These are phyloP conservation scores for Sporothrix luriei DNA, from an alignment of 2,329 filamentous ascomycete species.

Conservation along the genomic window DNA sequence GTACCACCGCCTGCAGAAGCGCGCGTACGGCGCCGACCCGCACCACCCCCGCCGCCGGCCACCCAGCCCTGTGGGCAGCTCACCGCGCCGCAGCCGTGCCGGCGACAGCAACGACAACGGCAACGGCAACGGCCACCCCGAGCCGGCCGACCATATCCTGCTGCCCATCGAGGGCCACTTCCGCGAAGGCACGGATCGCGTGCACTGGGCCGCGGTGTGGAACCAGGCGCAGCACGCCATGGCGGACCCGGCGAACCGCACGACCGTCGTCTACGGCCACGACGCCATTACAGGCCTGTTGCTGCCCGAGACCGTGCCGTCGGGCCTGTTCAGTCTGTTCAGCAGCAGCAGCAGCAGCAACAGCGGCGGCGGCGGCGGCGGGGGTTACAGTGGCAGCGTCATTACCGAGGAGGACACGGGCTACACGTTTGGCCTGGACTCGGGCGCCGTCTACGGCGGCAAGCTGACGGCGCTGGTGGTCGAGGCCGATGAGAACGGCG, in stretches of 20 bases:
- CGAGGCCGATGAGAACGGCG: slow-evolving; percentile 49
- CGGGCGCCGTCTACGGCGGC: slow-evolving; percentile 75
- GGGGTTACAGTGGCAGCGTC: slow-evolving; percentile 40
- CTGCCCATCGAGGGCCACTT: slow-evolving; percentile 48
- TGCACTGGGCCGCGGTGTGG: slow-evolving; percentile 68
- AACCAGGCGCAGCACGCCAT: slow-evolving; percentile 52
- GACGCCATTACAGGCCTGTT: slow-evolving; percentile 73
- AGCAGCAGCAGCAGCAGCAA: slow-evolving; percentile 2
- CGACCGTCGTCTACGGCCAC: slow-evolving; percentile 84
- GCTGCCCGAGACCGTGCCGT: slow-evolving; percentile 29
- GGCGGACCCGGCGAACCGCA: slow-evolving; percentile 44
- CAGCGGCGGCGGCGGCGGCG: background rate
- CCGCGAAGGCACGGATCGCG: slow-evolving; percentile 49
- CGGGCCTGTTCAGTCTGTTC: slow-evolving; percentile 22
- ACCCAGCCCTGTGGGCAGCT: slow-evolving; percentile 2
- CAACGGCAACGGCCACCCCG: slow-evolving; percentile 28
- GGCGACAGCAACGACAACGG: slow-evolving; percentile 5
- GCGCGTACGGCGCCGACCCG: slow-evolving; percentile 32
- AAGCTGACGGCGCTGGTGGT: slow-evolving; percentile 77
- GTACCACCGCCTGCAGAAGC: slow-evolving; percentile 33
- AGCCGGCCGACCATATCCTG: slow-evolving; percentile 35
- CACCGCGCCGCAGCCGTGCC: background rate
- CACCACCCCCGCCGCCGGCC: slow-evolving; percentile 33
- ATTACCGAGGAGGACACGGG: slow-evolving; percentile 43
- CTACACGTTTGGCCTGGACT: slow-evolving; percentile 85